Evolutionary conservation across 2,329 filamentous ascomycete genomes (phyloP).

Genomic region (Albophoma yamanashiensis): DNA sequence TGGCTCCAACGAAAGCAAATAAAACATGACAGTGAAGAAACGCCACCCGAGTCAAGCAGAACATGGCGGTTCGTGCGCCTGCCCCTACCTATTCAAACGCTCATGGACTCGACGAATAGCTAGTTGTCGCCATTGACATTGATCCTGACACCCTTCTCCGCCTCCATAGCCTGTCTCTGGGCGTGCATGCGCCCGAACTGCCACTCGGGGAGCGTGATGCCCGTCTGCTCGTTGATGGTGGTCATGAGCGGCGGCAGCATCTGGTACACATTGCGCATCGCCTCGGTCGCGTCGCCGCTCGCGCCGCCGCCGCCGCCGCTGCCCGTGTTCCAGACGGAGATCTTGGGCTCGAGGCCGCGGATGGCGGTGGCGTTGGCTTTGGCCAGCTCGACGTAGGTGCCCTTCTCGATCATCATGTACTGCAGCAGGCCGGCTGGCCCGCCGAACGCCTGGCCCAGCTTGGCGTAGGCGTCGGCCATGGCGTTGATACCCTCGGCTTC

Average conservation of each 20-base stretch:
- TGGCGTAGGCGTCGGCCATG: constrained; percentile 71
- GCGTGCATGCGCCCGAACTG: constrained; percentile 42
- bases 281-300: constrained; percentile 39
- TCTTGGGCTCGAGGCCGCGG: constrained; percentile 74
- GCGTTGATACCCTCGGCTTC: constrained; percentile 68
- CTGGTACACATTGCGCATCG: constrained; percentile 73
- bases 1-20: neutral
- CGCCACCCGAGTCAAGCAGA: neutral
- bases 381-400: constrained; percentile 67
- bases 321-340: constrained; percentile 82
- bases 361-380: constrained; percentile 68
- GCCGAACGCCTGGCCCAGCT: constrained; percentile 62
- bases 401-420: constrained; percentile 81
- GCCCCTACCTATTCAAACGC: neutral
- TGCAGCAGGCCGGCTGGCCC: constrained; percentile 70
- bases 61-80: neutral
- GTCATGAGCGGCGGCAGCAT: constrained; percentile 71
- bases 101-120: neutral
- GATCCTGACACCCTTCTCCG: constrained; percentile 3
- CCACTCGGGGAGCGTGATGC: constrained; percentile 72
- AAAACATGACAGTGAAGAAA: neutral
- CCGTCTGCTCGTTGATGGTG: constrained; percentile 83
- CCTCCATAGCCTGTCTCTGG: constrained; percentile 18
- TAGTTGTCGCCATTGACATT: constrained; percentile 5
- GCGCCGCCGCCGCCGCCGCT: constrained; percentile 28